phyloP scores from a whole-genome alignment of 2,329 filamentous ascomycete species.

The Lachnellula arida region DNA sequence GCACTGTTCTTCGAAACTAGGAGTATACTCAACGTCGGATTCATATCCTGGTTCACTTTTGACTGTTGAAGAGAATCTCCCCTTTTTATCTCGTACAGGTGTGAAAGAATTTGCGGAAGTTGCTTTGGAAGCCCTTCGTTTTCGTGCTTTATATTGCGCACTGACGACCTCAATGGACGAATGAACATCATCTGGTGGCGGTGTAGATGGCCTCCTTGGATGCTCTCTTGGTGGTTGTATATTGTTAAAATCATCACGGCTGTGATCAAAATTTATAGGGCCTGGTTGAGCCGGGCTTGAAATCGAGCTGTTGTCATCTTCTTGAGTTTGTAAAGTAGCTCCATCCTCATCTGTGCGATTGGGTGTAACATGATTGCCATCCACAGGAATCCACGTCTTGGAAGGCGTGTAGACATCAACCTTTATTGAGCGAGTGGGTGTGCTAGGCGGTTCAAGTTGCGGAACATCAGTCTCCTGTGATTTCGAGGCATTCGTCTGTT shows the following conservation, averaged over 20 bases:
- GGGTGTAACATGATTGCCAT: neutral
- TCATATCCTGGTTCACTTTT: too few relatives aligned
- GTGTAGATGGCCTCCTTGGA: neutral
- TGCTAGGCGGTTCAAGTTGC: neutral
- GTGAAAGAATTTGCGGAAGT: neutral
- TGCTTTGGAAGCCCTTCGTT: neutral
- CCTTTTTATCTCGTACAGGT: neutral
- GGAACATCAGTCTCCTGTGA: neutral
- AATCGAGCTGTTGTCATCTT: conserved; percentile 11
- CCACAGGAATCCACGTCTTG: neutral
- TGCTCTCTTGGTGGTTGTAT: neutral
- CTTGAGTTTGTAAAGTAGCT: neutral
- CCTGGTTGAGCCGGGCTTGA: conserved; percentile 13
- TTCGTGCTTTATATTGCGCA: neutral
- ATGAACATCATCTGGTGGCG: neutral
- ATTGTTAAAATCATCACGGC: conserved; percentile 12
- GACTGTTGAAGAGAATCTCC: neutral
- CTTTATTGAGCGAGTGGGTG: neutral
- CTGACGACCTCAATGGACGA: neutral
- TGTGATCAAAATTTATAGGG: conserved; percentile 17
- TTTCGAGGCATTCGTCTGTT: neutral
- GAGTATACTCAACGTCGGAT: too few relatives aligned
- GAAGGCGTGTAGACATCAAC: conserved; percentile 10
- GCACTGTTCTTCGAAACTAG: too few relatives aligned
- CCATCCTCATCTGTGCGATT: too few relatives aligned